These are phyloP conservation scores for Euphorbia lathyris DNA, from an alignment of 345 rosid species.

Conservation along the genomic window DNA sequence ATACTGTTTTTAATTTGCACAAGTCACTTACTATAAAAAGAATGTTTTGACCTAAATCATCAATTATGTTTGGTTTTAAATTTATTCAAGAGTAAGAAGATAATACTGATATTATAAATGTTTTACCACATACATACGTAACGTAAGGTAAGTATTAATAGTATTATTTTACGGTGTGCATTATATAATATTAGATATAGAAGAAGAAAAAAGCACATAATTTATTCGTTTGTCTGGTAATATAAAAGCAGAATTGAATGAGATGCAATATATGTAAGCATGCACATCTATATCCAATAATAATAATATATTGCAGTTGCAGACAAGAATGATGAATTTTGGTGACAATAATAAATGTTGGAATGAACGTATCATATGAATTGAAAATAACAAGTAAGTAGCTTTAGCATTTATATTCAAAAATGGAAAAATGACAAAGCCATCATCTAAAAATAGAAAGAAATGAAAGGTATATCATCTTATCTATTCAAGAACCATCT, in stretches of 20 bases:
- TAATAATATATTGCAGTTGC: not conserved
- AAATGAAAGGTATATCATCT: constrained; percentile 19
- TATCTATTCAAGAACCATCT: constrained; percentile 1
- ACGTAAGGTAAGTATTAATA: too few species aligned
- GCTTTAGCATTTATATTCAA: constrained; percentile 10
- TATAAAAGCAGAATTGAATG: not conserved
- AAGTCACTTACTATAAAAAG: too few species aligned
- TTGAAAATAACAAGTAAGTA: not conserved
- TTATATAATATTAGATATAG: too few species aligned
- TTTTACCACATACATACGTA: too few species aligned
- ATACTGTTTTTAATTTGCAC: too few species aligned
- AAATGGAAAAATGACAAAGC: constrained; percentile 15
- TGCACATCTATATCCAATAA: not conserved
- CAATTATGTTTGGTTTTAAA: too few species aligned
- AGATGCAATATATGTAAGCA: not conserved
- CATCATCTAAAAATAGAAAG: constrained; percentile 18
- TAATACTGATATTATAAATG: too few species aligned
- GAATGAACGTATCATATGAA: not conserved
- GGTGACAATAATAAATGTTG: not conserved
- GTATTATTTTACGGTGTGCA: too few species aligned
- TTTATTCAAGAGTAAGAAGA: too few species aligned
- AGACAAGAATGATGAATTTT: not conserved
- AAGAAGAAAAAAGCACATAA: too few species aligned
- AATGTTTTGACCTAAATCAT: too few species aligned
- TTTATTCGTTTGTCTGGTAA: not conserved